These are phyloP conservation scores for Fomitopsis serialis DNA, from an alignment of 768 basidiomycete species.

Conservation along the genomic window DNA sequence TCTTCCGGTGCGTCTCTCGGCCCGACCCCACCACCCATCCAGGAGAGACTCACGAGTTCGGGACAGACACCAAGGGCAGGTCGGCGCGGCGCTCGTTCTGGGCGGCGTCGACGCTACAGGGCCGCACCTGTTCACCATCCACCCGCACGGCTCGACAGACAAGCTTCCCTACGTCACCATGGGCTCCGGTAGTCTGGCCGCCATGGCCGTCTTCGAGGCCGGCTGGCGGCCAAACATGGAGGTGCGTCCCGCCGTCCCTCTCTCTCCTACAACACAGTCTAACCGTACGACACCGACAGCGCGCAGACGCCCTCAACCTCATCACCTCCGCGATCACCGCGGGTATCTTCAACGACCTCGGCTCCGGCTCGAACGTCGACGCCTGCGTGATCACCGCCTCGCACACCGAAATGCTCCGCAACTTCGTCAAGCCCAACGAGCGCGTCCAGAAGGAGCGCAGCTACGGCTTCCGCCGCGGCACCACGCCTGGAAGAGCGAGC, in stretches of 20 bases:
- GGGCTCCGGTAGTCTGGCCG: conserved; percentile 94
- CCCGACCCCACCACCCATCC: neutral
- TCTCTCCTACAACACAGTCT: no score
- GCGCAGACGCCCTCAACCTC: conserved; percentile 73
- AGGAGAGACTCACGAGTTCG: neutral
- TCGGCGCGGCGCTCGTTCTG: conserved; percentile 94
- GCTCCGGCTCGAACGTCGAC: conserved; percentile 97
- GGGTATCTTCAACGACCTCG: conserved; percentile 99
- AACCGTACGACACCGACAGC: no score
- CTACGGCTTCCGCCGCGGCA: conserved; percentile 72
- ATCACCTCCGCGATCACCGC: conserved; percentile 86
- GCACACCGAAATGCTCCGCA: conserved; percentile 88
- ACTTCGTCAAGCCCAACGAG: conserved; percentile 89
- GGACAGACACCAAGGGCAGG: conserved; percentile 71
- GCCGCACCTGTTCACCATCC: conserved; percentile 91
- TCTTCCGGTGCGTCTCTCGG: conserved; percentile 65
- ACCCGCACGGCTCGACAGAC: conserved; percentile 96
- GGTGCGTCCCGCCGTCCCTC: conserved; percentile 36
- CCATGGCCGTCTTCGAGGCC: conserved; percentile 97
- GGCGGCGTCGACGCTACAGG: conserved; percentile 96
- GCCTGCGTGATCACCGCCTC: conserved; percentile 90
- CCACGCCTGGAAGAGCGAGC: conserved; percentile 89
- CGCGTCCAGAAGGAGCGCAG: conserved; percentile 72
- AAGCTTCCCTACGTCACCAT: conserved; percentile 98
- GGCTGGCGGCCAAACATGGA: conserved; percentile 78